These are phyloP conservation scores for Fusarium oligoseptatum DNA, from an alignment of 2,329 filamentous ascomycete genomes.

Conservation along the genomic window DNA sequence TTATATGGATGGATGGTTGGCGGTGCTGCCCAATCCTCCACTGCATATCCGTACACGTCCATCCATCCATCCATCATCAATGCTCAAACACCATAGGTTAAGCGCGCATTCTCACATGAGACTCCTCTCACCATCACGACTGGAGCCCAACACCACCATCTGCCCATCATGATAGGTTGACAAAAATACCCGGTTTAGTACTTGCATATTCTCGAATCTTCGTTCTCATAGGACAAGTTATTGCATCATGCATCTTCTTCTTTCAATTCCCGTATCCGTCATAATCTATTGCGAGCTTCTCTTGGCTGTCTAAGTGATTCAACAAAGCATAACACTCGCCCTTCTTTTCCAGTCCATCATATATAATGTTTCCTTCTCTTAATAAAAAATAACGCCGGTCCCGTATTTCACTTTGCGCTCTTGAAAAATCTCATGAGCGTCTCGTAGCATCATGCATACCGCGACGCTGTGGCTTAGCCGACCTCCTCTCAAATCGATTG, in stretches of 20 bases:
- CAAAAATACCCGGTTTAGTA: constrained; percentile 19
- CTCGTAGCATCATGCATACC: constrained; percentile 5
- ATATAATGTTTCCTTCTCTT: constrained; percentile 17
- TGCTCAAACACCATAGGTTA: constrained; percentile 16
- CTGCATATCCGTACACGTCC: neutral
- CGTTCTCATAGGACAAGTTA: constrained; percentile 17
- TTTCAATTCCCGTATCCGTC: constrained; percentile 29
- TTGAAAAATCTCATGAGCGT: constrained; percentile 35
- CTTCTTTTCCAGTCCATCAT: constrained; percentile 21
- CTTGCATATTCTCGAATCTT: constrained; percentile 36
- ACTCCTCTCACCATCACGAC: constrained; percentile 11
- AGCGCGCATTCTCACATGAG: constrained; percentile 34
- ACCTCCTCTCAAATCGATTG: constrained; percentile 12
- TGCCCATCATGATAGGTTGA: constrained; percentile 19
- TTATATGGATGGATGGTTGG: constrained; percentile 17
- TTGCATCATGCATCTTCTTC: constrained; percentile 23
- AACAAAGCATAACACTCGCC: constrained; percentile 23
- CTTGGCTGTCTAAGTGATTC: constrained; percentile 33
- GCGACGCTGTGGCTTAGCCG: constrained; percentile 14
- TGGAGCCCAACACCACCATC: constrained; percentile 26
- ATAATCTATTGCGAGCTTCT: constrained; percentile 37
- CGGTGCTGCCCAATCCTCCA: constrained; percentile 40
- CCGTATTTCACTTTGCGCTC: constrained; percentile 34
- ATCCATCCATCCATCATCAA: constrained; percentile 3
- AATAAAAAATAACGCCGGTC: constrained; percentile 38